These are phyloP conservation scores for Euphrasia confusa DNA, from an alignment of 257 asterid genomes.

Conservation along the genomic window DNA sequence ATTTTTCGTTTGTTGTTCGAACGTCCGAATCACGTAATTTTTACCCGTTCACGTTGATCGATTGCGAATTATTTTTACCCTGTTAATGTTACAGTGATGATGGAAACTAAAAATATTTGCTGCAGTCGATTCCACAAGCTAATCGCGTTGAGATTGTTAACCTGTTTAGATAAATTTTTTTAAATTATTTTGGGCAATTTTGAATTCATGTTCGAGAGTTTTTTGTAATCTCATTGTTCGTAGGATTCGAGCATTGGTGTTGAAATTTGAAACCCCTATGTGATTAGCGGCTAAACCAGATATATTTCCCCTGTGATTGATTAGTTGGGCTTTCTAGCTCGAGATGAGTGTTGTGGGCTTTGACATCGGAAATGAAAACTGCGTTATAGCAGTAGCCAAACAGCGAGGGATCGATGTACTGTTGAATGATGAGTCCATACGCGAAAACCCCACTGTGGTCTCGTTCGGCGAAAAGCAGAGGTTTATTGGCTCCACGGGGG, in stretches of 20 bases:
- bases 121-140: constrained; percentile 2
- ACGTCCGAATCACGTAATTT: constrained; percentile 15
- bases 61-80: neutral
- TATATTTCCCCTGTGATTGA: constrained; percentile 23
- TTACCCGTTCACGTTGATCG: neutral
- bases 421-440: constrained; percentile 81
- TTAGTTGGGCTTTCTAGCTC: constrained; percentile 17
- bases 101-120: constrained; percentile 11
- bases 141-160: constrained; percentile 13
- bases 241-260: neutral
- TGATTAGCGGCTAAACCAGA: constrained; percentile 15
- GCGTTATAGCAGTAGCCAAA: constrained; percentile 82
- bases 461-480: constrained; percentile 94
- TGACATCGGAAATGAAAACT: constrained; percentile 92
- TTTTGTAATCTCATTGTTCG: neutral
- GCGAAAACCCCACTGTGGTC: constrained; percentile 85
- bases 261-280: constrained; percentile 12
- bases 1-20: constrained; percentile 21
- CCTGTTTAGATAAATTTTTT: constrained; percentile 11
- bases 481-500: constrained; percentile 86
- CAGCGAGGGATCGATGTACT: constrained; percentile 84
- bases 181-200: neutral
- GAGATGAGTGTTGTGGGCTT: constrained; percentile 86
- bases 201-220: constrained; percentile 18
- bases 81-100: constrained; percentile 14